Conservation (phyloP, 78 protist genomes). For the Chrysochromulina parva region DNA sequence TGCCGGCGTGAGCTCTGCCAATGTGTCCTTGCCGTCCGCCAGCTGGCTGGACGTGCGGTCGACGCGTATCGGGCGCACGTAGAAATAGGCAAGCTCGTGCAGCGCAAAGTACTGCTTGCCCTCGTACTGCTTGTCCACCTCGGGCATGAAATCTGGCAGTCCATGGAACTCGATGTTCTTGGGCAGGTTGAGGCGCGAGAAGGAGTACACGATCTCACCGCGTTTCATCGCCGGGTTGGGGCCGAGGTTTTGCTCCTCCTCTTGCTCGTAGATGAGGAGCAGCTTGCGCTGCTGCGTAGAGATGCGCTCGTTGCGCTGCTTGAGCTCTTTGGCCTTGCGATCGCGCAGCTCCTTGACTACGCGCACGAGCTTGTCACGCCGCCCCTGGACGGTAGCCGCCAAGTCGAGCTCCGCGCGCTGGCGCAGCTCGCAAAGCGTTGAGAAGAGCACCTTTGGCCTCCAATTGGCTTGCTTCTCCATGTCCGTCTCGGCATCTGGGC, state of each 20-base stretch:
- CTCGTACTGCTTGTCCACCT: background rate
- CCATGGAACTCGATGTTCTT: background rate
- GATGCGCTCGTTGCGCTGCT: no score
- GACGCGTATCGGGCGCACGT: background rate
- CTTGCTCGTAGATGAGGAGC: background rate
- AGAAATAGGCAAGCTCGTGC: background rate
- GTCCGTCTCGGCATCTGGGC: no score
- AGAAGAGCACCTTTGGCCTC: no score
- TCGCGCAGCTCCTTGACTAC: no score
- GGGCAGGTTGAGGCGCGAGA: background rate
- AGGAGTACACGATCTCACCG: background rate
- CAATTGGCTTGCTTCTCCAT: no score
- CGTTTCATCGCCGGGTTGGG: background rate
- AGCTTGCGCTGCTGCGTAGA: background rate
- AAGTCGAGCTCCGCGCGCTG: no score
- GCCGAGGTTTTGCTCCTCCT: background rate
- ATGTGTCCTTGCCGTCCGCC: background rate
- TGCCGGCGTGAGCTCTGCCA: background rate
- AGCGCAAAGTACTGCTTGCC: background rate
- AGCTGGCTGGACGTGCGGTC: background rate
- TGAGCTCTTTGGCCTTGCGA: no score
- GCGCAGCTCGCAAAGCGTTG: no score
- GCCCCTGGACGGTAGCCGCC: no score
- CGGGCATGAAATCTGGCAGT: background rate
- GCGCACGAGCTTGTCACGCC: no score